phyloP scores from a whole-genome alignment of 352 stramenopile genomes.

The Globisporangium mamillatum region DNA sequence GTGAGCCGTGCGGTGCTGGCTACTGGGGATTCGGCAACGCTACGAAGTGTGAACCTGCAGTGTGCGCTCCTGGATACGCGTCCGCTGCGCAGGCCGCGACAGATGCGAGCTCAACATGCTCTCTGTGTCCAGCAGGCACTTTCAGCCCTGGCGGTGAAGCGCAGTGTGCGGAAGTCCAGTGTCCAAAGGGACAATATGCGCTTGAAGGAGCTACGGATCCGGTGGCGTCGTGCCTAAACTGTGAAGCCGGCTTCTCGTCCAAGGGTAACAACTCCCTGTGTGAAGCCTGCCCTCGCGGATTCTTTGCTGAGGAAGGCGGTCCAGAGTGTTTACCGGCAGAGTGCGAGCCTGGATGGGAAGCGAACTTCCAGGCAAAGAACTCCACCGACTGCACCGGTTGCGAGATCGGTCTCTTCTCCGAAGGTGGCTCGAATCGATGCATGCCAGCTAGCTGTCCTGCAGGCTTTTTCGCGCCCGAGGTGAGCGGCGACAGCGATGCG shows the following conservation, averaged over 20 bases:
- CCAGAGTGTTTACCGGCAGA: slow-evolving; percentile 27
- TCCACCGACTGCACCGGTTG: slow-evolving; percentile 43
- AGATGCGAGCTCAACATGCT: slow-evolving; percentile 31
- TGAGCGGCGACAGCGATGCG: slow-evolving; percentile 21
- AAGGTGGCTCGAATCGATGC: slow-evolving; percentile 30
- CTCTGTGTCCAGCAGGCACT: slow-evolving; percentile 26
- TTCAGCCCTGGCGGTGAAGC: slow-evolving; percentile 30
- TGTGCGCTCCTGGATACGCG: slow-evolving; percentile 28
- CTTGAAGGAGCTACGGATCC: slow-evolving; percentile 27
- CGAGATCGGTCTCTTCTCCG: slow-evolving; percentile 38
- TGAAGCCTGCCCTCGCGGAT: slow-evolving; percentile 28
- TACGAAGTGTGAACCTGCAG: slow-evolving; percentile 21
- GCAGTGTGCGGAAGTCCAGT: slow-evolving; percentile 36
- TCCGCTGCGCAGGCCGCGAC: slow-evolving; percentile 22
- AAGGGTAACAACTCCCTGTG: slow-evolving; percentile 35
- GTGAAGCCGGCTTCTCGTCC: slow-evolving; percentile 32
- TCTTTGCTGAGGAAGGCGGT: slow-evolving; percentile 24
- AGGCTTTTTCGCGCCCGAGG: slow-evolving; percentile 33
- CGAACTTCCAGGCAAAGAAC: slow-evolving; percentile 34
- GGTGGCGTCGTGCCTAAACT: slow-evolving; percentile 26
- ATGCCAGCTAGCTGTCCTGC: slow-evolving; percentile 33
- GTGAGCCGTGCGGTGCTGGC: slow-evolving; percentile 31
- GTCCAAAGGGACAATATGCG: slow-evolving; percentile 25
- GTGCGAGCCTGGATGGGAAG: slow-evolving; percentile 38
- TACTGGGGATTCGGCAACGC: slow-evolving; percentile 33